These are phyloP conservation scores for Amaranthus hypochondriacus DNA, from an alignment of 148 eudicot species.

Conservation along the genomic window DNA sequence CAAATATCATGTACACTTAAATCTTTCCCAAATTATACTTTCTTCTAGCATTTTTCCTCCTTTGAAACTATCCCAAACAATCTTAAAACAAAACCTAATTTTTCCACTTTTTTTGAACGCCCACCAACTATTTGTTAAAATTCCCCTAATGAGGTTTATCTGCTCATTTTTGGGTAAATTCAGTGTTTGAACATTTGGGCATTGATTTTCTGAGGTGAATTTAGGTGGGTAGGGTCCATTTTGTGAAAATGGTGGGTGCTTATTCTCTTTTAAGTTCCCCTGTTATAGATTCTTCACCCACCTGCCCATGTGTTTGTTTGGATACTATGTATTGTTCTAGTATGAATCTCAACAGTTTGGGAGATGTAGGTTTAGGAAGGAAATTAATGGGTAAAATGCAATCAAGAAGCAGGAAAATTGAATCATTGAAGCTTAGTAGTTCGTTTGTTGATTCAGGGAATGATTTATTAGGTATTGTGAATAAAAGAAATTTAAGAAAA, in stretches of 20 bases:
- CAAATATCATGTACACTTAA: not conserved
- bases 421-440: constrained; percentile 23
- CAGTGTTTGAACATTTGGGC: constrained; percentile 21
- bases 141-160: constrained; percentile 25
- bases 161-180: not conserved
- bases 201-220: constrained; percentile 12
- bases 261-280: constrained; percentile 60
- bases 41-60: constrained; percentile 12
- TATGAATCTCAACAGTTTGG: constrained; percentile 33
- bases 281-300: constrained; percentile 55
- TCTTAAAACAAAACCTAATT: constrained; percentile 7
- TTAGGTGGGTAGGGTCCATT: constrained; percentile 15
- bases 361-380: too few relatives aligned
- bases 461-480: constrained; percentile 21
- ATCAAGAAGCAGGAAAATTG: constrained; percentile 10
- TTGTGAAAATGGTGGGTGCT: constrained; percentile 52
- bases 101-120: constrained; percentile 10
- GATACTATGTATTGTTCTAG: constrained; percentile 44
- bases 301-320: constrained; percentile 62
- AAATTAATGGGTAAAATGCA: constrained; percentile 17
- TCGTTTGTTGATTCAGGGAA: constrained; percentile 35
- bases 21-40: constrained; percentile 7
- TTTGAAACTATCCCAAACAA: constrained; percentile 6
- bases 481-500: constrained; percentile 33
- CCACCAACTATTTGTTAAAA: constrained; percentile 28